Conservation (phyloP, 768 basidiomycete species). For the Leucogyrophana mollusca region DNA sequence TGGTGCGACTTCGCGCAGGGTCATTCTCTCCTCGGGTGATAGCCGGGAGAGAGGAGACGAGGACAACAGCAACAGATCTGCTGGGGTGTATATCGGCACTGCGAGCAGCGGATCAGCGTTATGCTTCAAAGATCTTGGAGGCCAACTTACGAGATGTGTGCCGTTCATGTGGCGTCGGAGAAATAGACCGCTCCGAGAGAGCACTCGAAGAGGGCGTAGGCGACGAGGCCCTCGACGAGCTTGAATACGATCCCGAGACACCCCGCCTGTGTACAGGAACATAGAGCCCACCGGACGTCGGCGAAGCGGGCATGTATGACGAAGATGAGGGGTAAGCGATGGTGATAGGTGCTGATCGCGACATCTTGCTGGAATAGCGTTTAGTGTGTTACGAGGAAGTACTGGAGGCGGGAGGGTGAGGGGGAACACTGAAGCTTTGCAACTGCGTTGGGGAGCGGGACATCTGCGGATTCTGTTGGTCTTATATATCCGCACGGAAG, state of each 20-base stretch:
- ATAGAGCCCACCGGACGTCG: slow-evolving; percentile 28
- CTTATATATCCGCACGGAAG: slow-evolving; percentile 4
- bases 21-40: slow-evolving; percentile 2
- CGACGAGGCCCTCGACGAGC: slow-evolving; percentile 12
- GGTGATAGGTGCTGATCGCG: slow-evolving; percentile 17
- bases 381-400: no score
- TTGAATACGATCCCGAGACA: slow-evolving; percentile 17
- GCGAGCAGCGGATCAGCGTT: neutral
- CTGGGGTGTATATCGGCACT: slow-evolving; percentile 22
- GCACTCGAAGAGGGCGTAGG: slow-evolving; percentile 7
- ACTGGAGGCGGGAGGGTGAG: slow-evolving; percentile 8
- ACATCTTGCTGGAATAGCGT: slow-evolving; percentile 23
- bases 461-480: neutral
- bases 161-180: neutral
- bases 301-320: slow-evolving; percentile 14
- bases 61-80: slow-evolving; percentile 22
- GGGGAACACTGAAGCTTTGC: slow-evolving; percentile 1
- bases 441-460: slow-evolving; percentile 6
- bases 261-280: slow-evolving; percentile 41
- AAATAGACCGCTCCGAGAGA: neutral
- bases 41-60: slow-evolving; percentile 19
- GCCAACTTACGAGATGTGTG: slow-evolving; percentile 5
- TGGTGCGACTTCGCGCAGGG: slow-evolving; percentile 17
- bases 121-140: no score
- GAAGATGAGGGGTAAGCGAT: slow-evolving; percentile 10